These are phyloP conservation scores for Camillea tinctor DNA, from an alignment of 2,329 filamentous ascomycete species.

Conservation along the genomic window DNA sequence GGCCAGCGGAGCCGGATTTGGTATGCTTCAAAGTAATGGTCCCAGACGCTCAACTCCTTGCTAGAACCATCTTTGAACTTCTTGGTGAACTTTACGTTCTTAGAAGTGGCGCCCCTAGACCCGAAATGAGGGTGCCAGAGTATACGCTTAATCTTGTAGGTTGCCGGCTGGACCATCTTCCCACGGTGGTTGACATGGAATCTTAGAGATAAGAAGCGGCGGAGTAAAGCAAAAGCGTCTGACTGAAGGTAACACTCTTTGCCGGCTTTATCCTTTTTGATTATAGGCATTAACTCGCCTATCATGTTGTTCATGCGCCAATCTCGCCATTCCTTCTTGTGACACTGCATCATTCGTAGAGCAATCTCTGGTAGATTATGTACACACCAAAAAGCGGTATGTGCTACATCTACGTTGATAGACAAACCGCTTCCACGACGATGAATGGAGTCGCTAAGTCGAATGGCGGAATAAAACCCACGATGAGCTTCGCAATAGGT, in stretches of 20 bases:
- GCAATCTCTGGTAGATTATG: conserved; percentile 39
- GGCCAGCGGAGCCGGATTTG: conserved; percentile 46
- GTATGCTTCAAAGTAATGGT: conserved; percentile 60
- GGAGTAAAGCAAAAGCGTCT: conserved; percentile 54
- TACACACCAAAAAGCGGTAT: conserved; percentile 79
- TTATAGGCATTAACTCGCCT: conserved; percentile 37
- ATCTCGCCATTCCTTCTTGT: conserved; percentile 31
- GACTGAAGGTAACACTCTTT: conserved; percentile 37
- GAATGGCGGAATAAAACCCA: conserved; percentile 83
- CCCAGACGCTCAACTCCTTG: conserved; percentile 41
- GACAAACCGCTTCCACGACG: conserved; percentile 60
- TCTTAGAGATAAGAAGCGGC: conserved; percentile 52
- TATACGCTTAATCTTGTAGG: conserved; percentile 53
- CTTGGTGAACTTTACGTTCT: conserved; percentile 56
- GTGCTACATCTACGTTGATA: conserved; percentile 88
- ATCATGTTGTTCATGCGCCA: conserved; percentile 27
- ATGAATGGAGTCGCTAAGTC: conserved; percentile 60
- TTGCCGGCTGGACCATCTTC: conserved; percentile 43
- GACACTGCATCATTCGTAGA: conserved; percentile 13
- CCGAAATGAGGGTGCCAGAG: conserved; percentile 46
- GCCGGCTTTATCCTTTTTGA: conserved; percentile 18
- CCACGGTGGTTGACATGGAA: conserved; percentile 57
- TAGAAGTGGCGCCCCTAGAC: conserved; percentile 46
- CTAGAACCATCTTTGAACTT: conserved; percentile 38
- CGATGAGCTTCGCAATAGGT: conserved; percentile 75